phyloP scores from a whole-genome alignment of 257 asterid genomes.

The Nicotiana paniculata region DNA sequence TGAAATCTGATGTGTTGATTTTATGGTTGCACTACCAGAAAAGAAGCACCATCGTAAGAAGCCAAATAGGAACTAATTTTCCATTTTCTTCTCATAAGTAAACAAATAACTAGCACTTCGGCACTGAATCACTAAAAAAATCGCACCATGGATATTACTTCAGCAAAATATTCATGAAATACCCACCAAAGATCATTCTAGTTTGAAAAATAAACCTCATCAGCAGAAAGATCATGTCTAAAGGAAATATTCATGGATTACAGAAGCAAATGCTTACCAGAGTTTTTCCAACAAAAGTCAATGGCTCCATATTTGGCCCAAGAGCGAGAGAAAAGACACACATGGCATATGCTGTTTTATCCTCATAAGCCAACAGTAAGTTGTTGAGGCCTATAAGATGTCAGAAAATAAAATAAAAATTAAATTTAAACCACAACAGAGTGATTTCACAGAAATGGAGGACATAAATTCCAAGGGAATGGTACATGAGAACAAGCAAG shows the following conservation, averaged over 20 bases:
- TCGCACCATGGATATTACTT: neutral
- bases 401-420: neutral
- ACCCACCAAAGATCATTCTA: neutral
- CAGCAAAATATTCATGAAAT: neutral
- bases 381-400: slow-evolving; percentile 69
- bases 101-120: neutral
- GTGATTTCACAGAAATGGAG: neutral
- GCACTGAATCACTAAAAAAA: neutral
- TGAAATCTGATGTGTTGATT: neutral
- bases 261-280: slow-evolving; percentile 34
- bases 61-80: neutral
- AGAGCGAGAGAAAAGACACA: slow-evolving; percentile 86
- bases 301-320: slow-evolving; percentile 77
- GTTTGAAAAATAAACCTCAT: neutral
- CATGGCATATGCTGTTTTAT: slow-evolving; percentile 92
- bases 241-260: neutral
- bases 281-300: slow-evolving; percentile 79
- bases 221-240: neutral
- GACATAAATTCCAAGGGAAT: neutral
- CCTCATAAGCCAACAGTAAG: slow-evolving; percentile 84
- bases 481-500: neutral
- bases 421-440: neutral
- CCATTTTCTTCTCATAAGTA: neutral
- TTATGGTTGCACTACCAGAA: neutral
- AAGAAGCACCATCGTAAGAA: neutral